A percentile compares a stretch with the other conserved stretches of the same genome.
These are phyloP conservation scores for Petunia secreta DNA, from an alignment of 257 asterid species.

Conservation along the genomic window DNA sequence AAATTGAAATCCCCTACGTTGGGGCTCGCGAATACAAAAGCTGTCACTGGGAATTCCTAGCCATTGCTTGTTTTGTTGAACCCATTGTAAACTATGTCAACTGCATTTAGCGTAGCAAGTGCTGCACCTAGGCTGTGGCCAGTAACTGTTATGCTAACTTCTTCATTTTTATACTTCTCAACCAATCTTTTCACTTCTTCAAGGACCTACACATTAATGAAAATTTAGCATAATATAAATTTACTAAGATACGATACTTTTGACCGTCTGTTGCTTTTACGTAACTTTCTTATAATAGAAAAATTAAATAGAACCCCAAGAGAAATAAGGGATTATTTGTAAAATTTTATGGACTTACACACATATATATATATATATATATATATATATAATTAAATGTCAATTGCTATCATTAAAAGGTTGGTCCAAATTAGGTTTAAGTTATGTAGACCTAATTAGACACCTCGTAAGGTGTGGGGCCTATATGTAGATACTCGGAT, in stretches of 20 bases:
- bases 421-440: too few relatives aligned
- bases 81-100: constrained; percentile 59
- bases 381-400: too few relatives aligned
- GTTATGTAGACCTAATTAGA: too few relatives aligned
- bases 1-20: constrained; percentile 61
- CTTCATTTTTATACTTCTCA: constrained; percentile 62
- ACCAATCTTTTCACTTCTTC: constrained; percentile 63
- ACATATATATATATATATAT: too few relatives aligned
- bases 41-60: constrained; percentile 65
- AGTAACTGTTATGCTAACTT: constrained; percentile 67
- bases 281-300: too few relatives aligned
- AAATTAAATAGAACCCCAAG: too few relatives aligned
- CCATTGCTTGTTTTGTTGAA: constrained; percentile 53
- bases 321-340: too few relatives aligned
- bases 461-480: too few relatives aligned
- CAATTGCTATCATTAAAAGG: too few relatives aligned
- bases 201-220: constrained; percentile 47
- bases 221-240: not conserved
- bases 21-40: constrained; percentile 68
- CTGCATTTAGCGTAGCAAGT: constrained; percentile 64
- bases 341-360: too few relatives aligned
- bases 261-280: too few relatives aligned
- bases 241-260: not conserved
- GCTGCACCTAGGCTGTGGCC: constrained; percentile 94
- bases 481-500: too few relatives aligned